Evolutionary conservation across 306 rosid genomes (phyloP).

Genomic region (Styphnolobium japonicum): DNA sequence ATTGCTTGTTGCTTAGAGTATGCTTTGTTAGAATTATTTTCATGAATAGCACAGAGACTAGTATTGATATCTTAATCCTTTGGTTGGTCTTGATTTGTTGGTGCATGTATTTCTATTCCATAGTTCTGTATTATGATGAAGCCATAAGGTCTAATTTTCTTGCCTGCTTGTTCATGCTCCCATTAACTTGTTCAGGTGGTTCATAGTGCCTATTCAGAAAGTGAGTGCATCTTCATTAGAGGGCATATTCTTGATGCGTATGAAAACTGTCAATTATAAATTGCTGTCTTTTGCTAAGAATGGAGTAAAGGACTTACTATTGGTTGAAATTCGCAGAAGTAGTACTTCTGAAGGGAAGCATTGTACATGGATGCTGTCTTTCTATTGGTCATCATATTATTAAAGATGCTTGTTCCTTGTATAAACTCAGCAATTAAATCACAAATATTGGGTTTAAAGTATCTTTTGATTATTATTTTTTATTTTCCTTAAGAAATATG

Average conservation of each 20-base stretch:
- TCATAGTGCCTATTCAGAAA: neutral
- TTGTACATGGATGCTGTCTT: neutral
- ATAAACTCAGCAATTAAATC: neutral
- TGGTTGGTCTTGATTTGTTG: slow-evolving; percentile 9
- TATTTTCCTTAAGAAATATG: neutral
- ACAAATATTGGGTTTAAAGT: slow-evolving; percentile 4
- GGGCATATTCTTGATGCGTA: neutral
- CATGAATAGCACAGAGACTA: slow-evolving; percentile 10
- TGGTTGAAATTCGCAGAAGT: neutral
- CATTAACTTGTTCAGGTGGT: neutral
- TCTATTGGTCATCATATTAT: neutral
- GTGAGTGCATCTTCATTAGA: neutral
- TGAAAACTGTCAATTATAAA: neutral
- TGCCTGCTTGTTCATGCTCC: neutral
- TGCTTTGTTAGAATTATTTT: slow-evolving; percentile 24
- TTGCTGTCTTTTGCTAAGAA: neutral
- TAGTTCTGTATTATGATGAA: slow-evolving; percentile 6
- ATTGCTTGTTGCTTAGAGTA: slow-evolving; percentile 23
- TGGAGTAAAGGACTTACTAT: neutral
- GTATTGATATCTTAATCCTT: slow-evolving; percentile 15
- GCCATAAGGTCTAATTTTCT: neutral
- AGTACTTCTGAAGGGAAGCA: neutral
- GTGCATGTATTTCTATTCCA: neutral
- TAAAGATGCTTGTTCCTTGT: neutral
- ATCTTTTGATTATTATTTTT: neutral